Conservation (phyloP, 192 early-diverging fungal genomes). For the Linnemannia zychae region DNA sequence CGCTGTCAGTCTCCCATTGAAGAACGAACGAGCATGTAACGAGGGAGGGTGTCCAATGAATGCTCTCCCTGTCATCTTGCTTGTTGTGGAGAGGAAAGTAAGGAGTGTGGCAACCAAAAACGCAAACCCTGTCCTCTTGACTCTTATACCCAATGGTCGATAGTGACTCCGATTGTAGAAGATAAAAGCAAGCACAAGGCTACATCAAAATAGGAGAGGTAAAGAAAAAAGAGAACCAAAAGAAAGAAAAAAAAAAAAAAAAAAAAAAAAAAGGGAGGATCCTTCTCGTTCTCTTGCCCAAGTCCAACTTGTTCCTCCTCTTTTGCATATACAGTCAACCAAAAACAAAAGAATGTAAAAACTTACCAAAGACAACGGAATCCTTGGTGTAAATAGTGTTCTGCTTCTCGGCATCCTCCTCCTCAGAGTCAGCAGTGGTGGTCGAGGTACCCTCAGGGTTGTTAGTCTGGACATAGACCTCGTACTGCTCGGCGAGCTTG, state of each 20-base stretch:
- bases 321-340: neutral
- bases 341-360: no score
- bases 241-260: neutral
- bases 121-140: neutral
- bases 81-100: neutral
- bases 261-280: neutral
- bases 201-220: neutral
- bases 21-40: neutral
- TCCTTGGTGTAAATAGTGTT: conserved; percentile 55
- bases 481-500: conserved; percentile 73
- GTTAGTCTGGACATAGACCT: conserved; percentile 56
- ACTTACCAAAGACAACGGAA: conserved; percentile 56
- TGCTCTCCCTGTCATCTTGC: neutral
- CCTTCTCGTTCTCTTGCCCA: neutral
- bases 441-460: conserved; percentile 56
- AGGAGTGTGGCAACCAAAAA: neutral
- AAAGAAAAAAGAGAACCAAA: neutral
- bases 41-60: neutral
- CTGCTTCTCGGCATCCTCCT: conserved; percentile 56
- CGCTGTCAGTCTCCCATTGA: neutral
- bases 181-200: neutral
- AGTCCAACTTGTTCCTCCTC: neutral
- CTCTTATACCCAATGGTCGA: neutral
- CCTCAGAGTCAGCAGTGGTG: conserved; percentile 52
- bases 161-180: neutral